Evolutionary conservation across 768 basidiomycete genomes (phyloP).

Genomic region (Tricholoma sp.): DNA sequence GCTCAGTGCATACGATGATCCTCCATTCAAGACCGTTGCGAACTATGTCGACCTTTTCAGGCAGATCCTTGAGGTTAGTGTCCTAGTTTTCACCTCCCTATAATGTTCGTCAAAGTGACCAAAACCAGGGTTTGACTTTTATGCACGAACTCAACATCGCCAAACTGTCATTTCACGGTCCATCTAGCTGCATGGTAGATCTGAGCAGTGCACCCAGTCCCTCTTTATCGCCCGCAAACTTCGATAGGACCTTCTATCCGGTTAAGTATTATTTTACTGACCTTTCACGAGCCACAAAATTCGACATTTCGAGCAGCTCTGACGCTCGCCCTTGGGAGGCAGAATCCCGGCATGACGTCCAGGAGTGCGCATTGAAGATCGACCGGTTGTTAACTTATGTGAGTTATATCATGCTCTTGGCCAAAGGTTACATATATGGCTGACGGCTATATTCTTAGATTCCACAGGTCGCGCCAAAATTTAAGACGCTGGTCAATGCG

Average conservation of each 20-base stretch:
- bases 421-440: background rate
- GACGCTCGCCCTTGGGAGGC: constrained; percentile 3
- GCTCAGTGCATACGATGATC: constrained; percentile 38
- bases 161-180: constrained; percentile 29
- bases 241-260: constrained; percentile 18
- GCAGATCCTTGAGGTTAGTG: constrained; percentile 43
- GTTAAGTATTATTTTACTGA: constrained; percentile 27
- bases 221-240: constrained; percentile 10
- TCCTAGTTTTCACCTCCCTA: background rate
- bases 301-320: constrained; percentile 8
- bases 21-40: constrained; percentile 40
- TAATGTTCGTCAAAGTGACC: background rate
- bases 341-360: constrained; percentile 33
- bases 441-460: constrained; percentile 22
- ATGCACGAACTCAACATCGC: constrained; percentile 42
- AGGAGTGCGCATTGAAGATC: constrained; percentile 36
- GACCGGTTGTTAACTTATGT: constrained; percentile 31
- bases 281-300: constrained; percentile 21
- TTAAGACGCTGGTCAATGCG: constrained; percentile 40
- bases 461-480: constrained; percentile 34
- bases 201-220: constrained; percentile 28
- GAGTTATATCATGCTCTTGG: constrained; percentile 6
- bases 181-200: constrained; percentile 38
- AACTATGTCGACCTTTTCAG: constrained; percentile 48
- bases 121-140: constrained; percentile 38